These are phyloP conservation scores for Heliophila coronopifolia DNA, from an alignment of 441 rosid genomes.

Conservation along the genomic window DNA sequence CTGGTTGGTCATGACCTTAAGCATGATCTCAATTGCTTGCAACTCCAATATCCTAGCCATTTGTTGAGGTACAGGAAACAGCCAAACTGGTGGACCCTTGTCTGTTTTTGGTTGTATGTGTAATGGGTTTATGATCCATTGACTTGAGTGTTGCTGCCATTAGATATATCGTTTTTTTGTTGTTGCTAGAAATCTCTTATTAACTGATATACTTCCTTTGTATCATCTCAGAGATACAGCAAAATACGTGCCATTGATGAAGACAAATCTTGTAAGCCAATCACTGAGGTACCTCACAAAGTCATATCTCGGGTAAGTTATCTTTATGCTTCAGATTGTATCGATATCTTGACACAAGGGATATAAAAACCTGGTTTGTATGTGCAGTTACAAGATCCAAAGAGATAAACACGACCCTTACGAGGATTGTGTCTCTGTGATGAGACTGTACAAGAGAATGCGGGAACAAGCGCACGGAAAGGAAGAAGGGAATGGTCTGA, in stretches of 20 bases:
- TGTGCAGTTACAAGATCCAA: slow-evolving; percentile 52
- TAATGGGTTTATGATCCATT: no score
- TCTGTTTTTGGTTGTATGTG: no score
- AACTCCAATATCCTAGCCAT: slow-evolving; percentile 50
- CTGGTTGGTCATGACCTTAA: slow-evolving; percentile 67
- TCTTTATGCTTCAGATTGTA: no score
- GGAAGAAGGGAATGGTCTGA: slow-evolving; percentile 28
- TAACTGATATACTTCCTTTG: not conserved
- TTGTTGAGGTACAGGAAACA: slow-evolving; percentile 47
- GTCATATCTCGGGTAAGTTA: slow-evolving; percentile 62
- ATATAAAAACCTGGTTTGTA: not conserved
- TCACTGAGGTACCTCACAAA: slow-evolving; percentile 63
- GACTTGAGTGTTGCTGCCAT: no score
- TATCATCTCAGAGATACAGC: slow-evolving; percentile 62
- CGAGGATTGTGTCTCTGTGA: slow-evolving; percentile 60
- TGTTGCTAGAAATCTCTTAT: not conserved
- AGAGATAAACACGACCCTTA: slow-evolving; percentile 48
- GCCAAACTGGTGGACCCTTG: not conserved
- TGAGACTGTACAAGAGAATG: slow-evolving; percentile 73
- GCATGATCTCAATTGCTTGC: slow-evolving; percentile 57
- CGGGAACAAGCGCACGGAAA: slow-evolving; percentile 40
- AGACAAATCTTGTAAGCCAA: slow-evolving; percentile 69
- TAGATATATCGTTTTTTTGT: no score
- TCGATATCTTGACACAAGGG: not conserved
- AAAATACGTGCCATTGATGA: slow-evolving; percentile 62